Percentiles rank a stretch among this genome's conserved stretches.
Evolutionary conservation across 2,329 filamentous ascomycete species (phyloP).

Genomic region (Ilyonectria destructans): DNA sequence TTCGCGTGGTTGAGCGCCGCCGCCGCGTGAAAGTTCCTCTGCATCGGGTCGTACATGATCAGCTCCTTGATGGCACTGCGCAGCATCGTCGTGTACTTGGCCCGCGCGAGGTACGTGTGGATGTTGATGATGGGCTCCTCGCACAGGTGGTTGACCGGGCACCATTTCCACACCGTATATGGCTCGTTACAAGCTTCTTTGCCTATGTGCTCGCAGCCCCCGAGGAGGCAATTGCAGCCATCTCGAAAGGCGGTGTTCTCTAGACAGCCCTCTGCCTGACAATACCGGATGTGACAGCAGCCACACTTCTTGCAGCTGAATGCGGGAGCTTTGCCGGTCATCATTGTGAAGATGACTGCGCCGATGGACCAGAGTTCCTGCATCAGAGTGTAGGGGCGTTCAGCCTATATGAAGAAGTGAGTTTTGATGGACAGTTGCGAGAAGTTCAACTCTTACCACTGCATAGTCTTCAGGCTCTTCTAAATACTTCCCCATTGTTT

Average conservation of each 20-base stretch:
- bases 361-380: constrained; percentile 60
- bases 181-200: constrained; percentile 31
- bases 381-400: constrained; percentile 55
- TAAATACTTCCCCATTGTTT: constrained; percentile 15
- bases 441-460: constrained; percentile 23
- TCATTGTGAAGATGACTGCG: constrained; percentile 60
- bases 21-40: not conserved
- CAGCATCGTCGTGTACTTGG: constrained; percentile 51
- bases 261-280: constrained; percentile 48
- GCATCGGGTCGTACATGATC: constrained; percentile 45
- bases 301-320: constrained; percentile 39
- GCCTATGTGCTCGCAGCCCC: constrained; percentile 45
- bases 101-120: constrained; percentile 46
- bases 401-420: constrained; percentile 40
- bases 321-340: constrained; percentile 50
- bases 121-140: constrained; percentile 50
- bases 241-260: constrained; percentile 37
- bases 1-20: constrained; percentile 30
- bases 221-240: constrained; percentile 43
- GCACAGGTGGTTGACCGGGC: constrained; percentile 41
- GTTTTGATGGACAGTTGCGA: not conserved
- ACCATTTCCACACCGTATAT: constrained; percentile 27
- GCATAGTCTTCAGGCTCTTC: constrained; percentile 28
- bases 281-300: constrained; percentile 52
- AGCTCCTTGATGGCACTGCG: constrained; percentile 45